Evolutionary conservation across 495 filamentous ascomycete species (phyloP), one percentile per base, ranked within the genome.

Genomic region (Polyplosphaeria fusca): DNA sequence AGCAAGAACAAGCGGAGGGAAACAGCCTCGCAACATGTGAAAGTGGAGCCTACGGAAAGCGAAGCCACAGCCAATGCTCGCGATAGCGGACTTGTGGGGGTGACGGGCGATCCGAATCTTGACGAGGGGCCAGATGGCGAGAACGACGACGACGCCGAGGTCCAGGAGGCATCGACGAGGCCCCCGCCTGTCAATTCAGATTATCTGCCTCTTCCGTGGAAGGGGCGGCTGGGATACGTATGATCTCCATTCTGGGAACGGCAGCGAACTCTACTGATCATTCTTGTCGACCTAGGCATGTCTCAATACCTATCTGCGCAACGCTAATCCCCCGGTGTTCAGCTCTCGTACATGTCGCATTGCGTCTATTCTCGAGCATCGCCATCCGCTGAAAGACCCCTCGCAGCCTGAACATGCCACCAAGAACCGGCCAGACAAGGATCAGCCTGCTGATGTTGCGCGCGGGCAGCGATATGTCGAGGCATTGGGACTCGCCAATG

Each of bases 311-410:
- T 96, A 98, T 69, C 82, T 98, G 2, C 87, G 93, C 37, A 80
- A 81, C 47, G 85, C 89, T 0, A 92, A 86, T 57, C 88, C 89
- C 14, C 83, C 92, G 0, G 83, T 96, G 9, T 97, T 96, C 72
- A 86, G 84, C 67, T 96, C 93, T 1, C 81, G 92, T 22, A 96
- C 91, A 0, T 96, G 90, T 67, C 88, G 91, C 40, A 93, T 96
- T 62, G 78, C 88, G 0, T 94, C 89, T 3, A 96, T 96, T 35
- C 69, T 96, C 4, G 90, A 96, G 42, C 88, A 95, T 59, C 83
- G 91, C 3, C 81, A 95, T 70, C 89, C 91, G 1, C 79, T 95
- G 3, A 72, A 73, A 54, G 82, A 94, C 64, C 86, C 87, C 1
- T 78, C 80, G 0, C 80, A 86, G 65, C 89, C 89, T 0, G 80